Conservation (phyloP, 495 filamentous ascomycete species). For the Geopyxis carbonaria region DNA sequence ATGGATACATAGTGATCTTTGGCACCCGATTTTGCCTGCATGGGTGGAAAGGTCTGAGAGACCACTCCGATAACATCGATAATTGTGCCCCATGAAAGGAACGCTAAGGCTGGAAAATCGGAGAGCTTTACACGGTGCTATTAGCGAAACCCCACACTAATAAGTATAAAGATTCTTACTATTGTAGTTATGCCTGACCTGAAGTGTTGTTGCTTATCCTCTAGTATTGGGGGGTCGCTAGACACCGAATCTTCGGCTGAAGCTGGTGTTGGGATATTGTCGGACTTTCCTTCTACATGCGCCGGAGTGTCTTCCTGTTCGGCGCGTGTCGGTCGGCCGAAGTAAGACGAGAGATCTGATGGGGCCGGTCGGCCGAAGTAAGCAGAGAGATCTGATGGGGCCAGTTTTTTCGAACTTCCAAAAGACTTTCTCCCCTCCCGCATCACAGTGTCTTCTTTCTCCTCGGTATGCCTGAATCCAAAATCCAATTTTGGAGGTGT, state of each 20-base stretch:
- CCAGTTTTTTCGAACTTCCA: slow-evolving; percentile 1
- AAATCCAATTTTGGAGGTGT: slow-evolving; percentile 9
- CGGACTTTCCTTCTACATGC: too few species aligned
- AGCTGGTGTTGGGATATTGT: too few species aligned
- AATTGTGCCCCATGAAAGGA: slow-evolving; percentile 17
- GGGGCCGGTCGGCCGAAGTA: slow-evolving; percentile 16
- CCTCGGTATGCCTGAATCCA: neutral
- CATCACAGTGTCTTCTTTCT: neutral
- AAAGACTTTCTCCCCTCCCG: neutral
- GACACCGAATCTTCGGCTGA: too few species aligned
- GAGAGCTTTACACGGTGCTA: slow-evolving; percentile 11
- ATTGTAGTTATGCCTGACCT: slow-evolving; percentile 20
- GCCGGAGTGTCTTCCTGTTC: too few species aligned
- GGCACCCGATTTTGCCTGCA: slow-evolving; percentile 8
- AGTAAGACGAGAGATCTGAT: too few species aligned
- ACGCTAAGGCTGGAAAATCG: slow-evolving; percentile 20
- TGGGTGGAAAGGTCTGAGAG: slow-evolving; percentile 6
- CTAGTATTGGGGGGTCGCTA: too few species aligned
- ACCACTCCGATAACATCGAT: slow-evolving; percentile 23
- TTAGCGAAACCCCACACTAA: too few species aligned
- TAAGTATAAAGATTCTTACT: slow-evolving; percentile 3
- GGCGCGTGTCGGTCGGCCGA: too few species aligned
- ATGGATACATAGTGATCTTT: slow-evolving; percentile 20
- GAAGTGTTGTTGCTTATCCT: slow-evolving; percentile 23
- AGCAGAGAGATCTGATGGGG: slow-evolving; percentile 12